Percentiles rank a stretch among this genome's conserved stretches.
Conservation (phyloP, 2,329 filamentous ascomycete genomes). For the Fusarium sp. region DNA sequence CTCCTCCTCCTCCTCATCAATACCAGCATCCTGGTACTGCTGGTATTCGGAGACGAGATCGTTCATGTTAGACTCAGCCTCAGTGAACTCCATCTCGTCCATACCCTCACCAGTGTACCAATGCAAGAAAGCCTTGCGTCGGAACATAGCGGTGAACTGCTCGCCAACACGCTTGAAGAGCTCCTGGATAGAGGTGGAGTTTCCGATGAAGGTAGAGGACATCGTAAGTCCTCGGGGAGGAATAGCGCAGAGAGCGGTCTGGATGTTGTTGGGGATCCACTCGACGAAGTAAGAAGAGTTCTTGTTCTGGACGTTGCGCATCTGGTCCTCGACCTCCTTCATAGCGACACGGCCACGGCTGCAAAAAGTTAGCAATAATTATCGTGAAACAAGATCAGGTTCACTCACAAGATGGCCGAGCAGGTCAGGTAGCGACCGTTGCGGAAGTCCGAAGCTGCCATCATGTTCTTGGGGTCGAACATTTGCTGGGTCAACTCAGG, state of each 20-base stretch:
- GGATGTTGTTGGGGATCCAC: slow-evolving; percentile 99
- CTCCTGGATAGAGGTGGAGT: slow-evolving; percentile 99
- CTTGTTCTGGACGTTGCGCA: slow-evolving; percentile 99
- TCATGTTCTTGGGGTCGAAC: slow-evolving; percentile 99
- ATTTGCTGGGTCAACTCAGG: slow-evolving; percentile 99
- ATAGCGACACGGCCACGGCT: slow-evolving; percentile 99
- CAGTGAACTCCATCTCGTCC: slow-evolving; percentile 99
- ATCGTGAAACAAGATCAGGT: neutral
- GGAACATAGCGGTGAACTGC: slow-evolving; percentile 99
- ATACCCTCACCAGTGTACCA: slow-evolving; percentile 99
- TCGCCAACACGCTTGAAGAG: slow-evolving; percentile 99
- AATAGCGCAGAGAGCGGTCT: slow-evolving; percentile 99
- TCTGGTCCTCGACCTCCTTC: slow-evolving; percentile 99
- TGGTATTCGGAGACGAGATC: slow-evolving; percentile 99
- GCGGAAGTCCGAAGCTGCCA: slow-evolving; percentile 99
- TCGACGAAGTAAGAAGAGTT: slow-evolving; percentile 99
- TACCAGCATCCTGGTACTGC: slow-evolving; percentile 99
- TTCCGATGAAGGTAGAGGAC: slow-evolving; percentile 98
- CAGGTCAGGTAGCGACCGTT: slow-evolving; percentile 99
- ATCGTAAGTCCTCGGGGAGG: slow-evolving; percentile 98
- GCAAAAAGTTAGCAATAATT: slow-evolving; percentile 25
- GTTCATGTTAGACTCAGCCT: slow-evolving; percentile 99
- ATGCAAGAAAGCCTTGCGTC: slow-evolving; percentile 99
- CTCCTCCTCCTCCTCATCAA: slow-evolving; percentile 97
- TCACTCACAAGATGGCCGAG: slow-evolving; percentile 92